Percentiles rank a stretch among this genome's conserved stretches.
phyloP scores from a whole-genome alignment of 2,329 filamentous ascomycete species.

The Podosphaera xanthii region DNA sequence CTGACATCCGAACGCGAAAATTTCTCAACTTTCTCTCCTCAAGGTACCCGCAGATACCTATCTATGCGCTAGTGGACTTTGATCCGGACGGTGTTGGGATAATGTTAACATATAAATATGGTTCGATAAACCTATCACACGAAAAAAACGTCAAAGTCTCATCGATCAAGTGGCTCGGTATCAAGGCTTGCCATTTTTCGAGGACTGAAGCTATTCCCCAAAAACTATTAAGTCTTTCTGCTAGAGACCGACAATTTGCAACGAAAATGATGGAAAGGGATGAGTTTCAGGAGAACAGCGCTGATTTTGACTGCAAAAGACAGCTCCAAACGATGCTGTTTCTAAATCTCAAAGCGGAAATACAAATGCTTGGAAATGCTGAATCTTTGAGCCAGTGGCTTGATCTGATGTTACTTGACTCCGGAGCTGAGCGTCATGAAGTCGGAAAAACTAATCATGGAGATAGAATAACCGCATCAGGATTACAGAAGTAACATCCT shows the following conservation, averaged over 20 bases:
- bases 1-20: conserved; percentile 45
- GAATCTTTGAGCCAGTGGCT: conserved; percentile 12
- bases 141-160: conserved; percentile 29
- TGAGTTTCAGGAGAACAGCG: conserved; percentile 11
- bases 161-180: conserved; percentile 40
- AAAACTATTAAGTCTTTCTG: conserved; percentile 6
- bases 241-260: conserved; percentile 31
- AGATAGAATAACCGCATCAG: too few relatives aligned
- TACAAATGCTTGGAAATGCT: conserved; percentile 39
- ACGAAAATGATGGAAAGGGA: conserved; percentile 26
- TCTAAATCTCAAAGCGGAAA: conserved; percentile 54
- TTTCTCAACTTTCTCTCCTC: conserved; percentile 34
- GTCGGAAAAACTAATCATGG: too few relatives aligned
- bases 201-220: conserved; percentile 1
- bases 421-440: too few relatives aligned
- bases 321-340: conserved; percentile 54
- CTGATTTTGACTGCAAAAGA: conserved; percentile 20
- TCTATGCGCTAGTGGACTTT: conserved; percentile 46
- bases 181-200: conserved; percentile 17
- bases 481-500: too few relatives aligned
- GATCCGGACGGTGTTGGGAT: conserved; percentile 60
- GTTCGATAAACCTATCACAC: conserved; percentile 38
- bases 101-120: conserved; percentile 47
- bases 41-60: conserved; percentile 26
- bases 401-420: conserved; percentile 6